Conservation (phyloP, 2,329 filamentous ascomycete species). For the Tolypocladium guangdongense region DNA sequence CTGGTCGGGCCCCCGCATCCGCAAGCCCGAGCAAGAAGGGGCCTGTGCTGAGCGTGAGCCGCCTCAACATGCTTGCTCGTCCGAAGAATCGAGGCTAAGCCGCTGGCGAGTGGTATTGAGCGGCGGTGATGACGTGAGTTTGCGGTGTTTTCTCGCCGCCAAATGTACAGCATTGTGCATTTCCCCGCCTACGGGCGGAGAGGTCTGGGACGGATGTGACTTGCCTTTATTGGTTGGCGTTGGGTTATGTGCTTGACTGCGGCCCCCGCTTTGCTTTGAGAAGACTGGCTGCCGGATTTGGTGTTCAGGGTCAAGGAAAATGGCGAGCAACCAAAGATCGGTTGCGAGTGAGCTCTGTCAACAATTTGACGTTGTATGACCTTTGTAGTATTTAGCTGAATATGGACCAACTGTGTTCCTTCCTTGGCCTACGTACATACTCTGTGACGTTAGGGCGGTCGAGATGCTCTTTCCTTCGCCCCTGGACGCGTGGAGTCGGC, state of each 20-base stretch:
- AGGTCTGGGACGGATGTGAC: not conserved
- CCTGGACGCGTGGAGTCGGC: not conserved
- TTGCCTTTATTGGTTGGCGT: not conserved
- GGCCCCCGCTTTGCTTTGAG: not conserved
- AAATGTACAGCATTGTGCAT: not conserved
- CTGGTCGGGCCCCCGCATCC: conserved; percentile 13
- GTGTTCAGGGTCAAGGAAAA: not conserved
- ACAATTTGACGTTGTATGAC: not conserved
- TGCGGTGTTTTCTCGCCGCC: not conserved
- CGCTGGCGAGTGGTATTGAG: conserved; percentile 1
- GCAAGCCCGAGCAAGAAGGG: conserved; percentile 42
- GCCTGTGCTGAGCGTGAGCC: conserved; percentile 41
- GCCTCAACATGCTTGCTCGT: conserved; percentile 49
- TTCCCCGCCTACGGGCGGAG: not conserved
- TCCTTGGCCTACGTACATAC: not conserved
- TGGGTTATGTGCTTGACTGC: not conserved
- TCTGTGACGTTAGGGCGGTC: not conserved
- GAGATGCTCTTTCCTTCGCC: not conserved
- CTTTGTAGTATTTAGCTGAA: not conserved
- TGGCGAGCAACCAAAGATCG: not conserved
- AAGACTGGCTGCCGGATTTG: not conserved
- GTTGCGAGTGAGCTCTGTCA: not conserved
- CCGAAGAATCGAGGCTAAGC: conserved; percentile 44
- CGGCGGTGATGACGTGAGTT: too few relatives aligned
- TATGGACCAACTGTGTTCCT: not conserved